Conservation (phyloP, 2,329 filamentous ascomycete genomes). For the Chrysoporthe deuterocubensis region DNA sequence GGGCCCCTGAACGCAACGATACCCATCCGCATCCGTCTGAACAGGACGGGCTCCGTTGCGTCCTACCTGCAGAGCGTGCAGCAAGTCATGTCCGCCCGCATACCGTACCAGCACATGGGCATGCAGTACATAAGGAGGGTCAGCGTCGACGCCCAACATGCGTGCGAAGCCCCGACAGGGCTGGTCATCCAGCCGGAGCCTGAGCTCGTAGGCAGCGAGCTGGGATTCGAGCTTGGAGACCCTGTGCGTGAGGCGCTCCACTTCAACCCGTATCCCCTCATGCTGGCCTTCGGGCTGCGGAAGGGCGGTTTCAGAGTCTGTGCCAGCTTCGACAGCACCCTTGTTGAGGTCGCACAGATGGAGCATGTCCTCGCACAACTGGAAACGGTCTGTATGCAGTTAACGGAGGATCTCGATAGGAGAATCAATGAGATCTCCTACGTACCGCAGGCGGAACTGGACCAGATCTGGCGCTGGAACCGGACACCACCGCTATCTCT, state of each 20-base stretch:
- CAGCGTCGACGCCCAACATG: slow-evolving; percentile 42
- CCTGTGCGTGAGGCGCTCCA: slow-evolving; percentile 36
- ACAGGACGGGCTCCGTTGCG: slow-evolving; percentile 32
- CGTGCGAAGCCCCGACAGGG: slow-evolving; percentile 36
- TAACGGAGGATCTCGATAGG: slow-evolving; percentile 34
- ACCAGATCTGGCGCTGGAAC: slow-evolving; percentile 50
- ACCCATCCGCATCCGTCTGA: slow-evolving; percentile 47
- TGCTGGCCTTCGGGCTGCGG: slow-evolving; percentile 50
- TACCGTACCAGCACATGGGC: slow-evolving; percentile 52
- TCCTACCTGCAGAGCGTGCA: slow-evolving; percentile 30
- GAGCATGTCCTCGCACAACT: slow-evolving; percentile 42
- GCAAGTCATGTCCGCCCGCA: slow-evolving; percentile 40
- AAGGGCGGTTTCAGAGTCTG: slow-evolving; percentile 47
- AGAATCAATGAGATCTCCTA: slow-evolving; percentile 41
- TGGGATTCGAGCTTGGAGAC: slow-evolving; percentile 30
- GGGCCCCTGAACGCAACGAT: slow-evolving; percentile 53
- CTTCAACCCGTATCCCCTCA: slow-evolving; percentile 53
- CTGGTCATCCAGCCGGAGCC: slow-evolving; percentile 42
- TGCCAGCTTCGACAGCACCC: slow-evolving; percentile 46
- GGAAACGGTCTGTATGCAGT: slow-evolving; percentile 34
- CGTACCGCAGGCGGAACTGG: slow-evolving; percentile 42
- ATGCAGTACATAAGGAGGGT: slow-evolving; percentile 52
- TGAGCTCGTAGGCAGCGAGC: slow-evolving; percentile 23
- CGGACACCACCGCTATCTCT: slow-evolving; percentile 40
- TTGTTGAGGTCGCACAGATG: slow-evolving; percentile 43